These are phyloP conservation scores for Pestalotiopsis sp. DNA, from an alignment of 2,329 filamentous ascomycete species.

Conservation along the genomic window DNA sequence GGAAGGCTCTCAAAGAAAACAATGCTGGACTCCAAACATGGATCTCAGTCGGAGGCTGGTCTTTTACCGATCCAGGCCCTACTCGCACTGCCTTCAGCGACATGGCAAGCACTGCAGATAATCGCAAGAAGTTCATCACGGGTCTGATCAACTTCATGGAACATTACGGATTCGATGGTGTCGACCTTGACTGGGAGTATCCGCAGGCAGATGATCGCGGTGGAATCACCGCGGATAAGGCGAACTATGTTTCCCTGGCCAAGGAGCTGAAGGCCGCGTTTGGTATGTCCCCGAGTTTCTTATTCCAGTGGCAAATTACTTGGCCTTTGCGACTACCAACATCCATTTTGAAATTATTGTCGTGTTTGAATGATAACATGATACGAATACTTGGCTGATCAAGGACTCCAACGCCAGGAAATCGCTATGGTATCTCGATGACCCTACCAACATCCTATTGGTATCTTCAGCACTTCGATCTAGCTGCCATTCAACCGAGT, in stretches of 20 bases:
- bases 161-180: conserved; percentile 24
- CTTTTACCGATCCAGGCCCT: conserved; percentile 24
- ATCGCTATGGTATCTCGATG: conserved; percentile 15
- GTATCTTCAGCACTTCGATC: conserved; percentile 32
- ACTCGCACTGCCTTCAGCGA: conserved; percentile 20
- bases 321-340: conserved; percentile 9
- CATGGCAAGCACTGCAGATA: conserved; percentile 14
- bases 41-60: conserved; percentile 38
- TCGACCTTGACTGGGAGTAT: conserved; percentile 41
- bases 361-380: no score
- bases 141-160: conserved; percentile 19
- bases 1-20: not conserved
- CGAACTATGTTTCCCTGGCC: conserved; percentile 29
- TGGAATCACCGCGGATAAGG: conserved; percentile 22
- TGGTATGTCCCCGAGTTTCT: no score
- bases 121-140: conserved; percentile 18
- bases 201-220: conserved; percentile 20
- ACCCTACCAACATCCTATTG: conserved; percentile 21
- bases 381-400: no score
- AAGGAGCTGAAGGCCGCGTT: not conserved
- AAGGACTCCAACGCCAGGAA: not conserved
- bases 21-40: conserved; percentile 28
- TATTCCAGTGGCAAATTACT: no score
- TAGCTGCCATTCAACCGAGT: conserved; percentile 16
- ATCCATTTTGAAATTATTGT: conserved; percentile 3